Base-by-base conservation (phyloP, 306 rosid species). In the Prunus padus region DNA sequence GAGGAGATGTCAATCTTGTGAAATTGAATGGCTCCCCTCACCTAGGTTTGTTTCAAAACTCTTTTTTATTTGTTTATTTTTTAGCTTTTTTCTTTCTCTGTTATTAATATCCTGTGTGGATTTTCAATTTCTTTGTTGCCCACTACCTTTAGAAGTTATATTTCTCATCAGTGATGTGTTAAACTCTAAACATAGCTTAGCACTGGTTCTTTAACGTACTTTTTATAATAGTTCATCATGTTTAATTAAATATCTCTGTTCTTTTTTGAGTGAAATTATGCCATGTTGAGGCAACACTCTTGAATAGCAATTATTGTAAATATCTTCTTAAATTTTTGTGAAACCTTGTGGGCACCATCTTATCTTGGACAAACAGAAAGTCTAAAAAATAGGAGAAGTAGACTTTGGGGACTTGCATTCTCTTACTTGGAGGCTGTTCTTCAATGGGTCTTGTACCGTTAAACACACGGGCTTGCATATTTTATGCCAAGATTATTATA, bases 1-100 rank as follows among this genome's bases (percentile, higher is more conserved):
- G 90, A 26, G 96, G 83, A 69, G 97, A 95, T 79, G 97, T 90
- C 78, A 85, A 89, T 82, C 84, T 95, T 71, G 90, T 90, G 82
- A 89, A 92, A 79, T 85, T 89, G 84, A 83, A 80, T 69, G 86
- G 83, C 76, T 90, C 99, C 62, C 75, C 91, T 79, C 99, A 95
- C 77, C 80, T 95, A 76, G 97, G 99, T 92, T 81, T 79, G 93
- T 85, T 65, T 74, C 68, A 76, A 64, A 12, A 25, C 40, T 71
- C 10, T 64, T n/a, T 23, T 59, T 59, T 28, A 16, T 25, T 59
- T 55, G 50, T 46, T 11, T 31, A 0, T 47, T 47, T 2, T 3
- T 47, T 3, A 6, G 13, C 23, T 12, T 66, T 47, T 30, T n/a
- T 65, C 31, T 28, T 11, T 59, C 26, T 61, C 45, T 73, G 33